Evolutionary conservation across 257 asterid species (phyloP), one percentile per base, ranked within the genome.

Genomic region (Scutellaria baicalensis): DNA sequence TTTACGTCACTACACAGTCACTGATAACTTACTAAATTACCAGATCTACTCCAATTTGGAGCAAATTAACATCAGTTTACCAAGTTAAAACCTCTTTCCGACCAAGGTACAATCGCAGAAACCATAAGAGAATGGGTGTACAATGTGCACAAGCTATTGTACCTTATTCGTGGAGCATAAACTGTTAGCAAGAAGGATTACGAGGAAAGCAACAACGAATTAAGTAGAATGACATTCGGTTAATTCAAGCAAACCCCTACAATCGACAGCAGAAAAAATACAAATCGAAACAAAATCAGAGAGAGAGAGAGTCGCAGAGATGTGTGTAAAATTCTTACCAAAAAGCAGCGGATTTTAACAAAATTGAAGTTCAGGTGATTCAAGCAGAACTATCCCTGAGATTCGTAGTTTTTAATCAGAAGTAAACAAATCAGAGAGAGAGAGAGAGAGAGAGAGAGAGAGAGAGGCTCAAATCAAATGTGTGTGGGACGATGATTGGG

Each of bases 351-450:
- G 6, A 70, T 20, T 20, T 70, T 35, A 55, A 69, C n/a, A 31
- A 18, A 42, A 14, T 2, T 16, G 36, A 27, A 69, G 45, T 56
- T 47, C 33, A n/a, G 44, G 10, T 13, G n/a, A 8, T 27, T 44
- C 43, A 4, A 61, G 51, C 40, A 12, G 55, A 27, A 27, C 2
- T 17, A 39, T n/a, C 39, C 47, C 69, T 71, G 76, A 60, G 9
- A 14, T 48, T 20, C 38, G 48, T 47, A 65, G 70, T 61, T 61
- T 51, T 27, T 55, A 31, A 71, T 71, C 56, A 39, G 56, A 21
- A 59, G 47, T 27, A 61, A 71, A 49, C 50, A n/a, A 49, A 60
- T 38, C 14, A n/a, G 61, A 67, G 21, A 59, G 49, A 63, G 69
- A 61, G 50, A 71, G 57, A 56, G 23, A 48, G 23, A 11, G 51